phyloP scores from a whole-genome alignment of 148 eudicot species.

The Oxyria digyna region DNA sequence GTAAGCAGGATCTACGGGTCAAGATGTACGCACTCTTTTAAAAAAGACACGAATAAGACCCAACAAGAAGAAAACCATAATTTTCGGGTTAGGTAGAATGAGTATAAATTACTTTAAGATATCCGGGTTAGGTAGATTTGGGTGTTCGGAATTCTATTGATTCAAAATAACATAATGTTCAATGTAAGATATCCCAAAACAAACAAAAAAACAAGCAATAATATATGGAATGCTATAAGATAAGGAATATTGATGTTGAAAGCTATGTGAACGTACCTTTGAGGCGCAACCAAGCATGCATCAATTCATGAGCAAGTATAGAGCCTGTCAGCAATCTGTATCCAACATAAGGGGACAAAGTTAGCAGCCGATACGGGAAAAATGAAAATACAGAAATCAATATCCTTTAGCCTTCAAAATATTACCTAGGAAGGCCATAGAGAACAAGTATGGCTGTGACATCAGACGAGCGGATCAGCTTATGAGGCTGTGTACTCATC shows the following conservation, averaged over 20 bases:
- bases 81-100: too few species aligned
- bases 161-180: neutral
- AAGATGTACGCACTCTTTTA: too few species aligned
- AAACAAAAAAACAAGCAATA: neutral
- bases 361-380: neutral
- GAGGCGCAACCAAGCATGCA: constrained; percentile 96
- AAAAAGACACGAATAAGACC: too few species aligned
- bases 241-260: too few species aligned
- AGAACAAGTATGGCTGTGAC: constrained; percentile 94
- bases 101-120: too few species aligned
- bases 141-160: neutral
- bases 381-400: neutral
- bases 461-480: constrained; percentile 68
- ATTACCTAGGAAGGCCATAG: constrained; percentile 90
- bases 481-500: constrained; percentile 78
- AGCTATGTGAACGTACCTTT: constrained; percentile 31
- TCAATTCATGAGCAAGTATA: constrained; percentile 86
- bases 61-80: too few species aligned
- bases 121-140: too few species aligned
- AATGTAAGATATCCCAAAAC: neutral
- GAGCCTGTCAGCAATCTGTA: constrained; percentile 89
- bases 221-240: neutral
- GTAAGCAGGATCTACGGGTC: too few species aligned
- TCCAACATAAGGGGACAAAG: neutral
- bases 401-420: neutral